These are phyloP conservation scores for Acanthamoeba lenticulata DNA, from an alignment of 208 protist species.

Conservation along the genomic window DNA sequence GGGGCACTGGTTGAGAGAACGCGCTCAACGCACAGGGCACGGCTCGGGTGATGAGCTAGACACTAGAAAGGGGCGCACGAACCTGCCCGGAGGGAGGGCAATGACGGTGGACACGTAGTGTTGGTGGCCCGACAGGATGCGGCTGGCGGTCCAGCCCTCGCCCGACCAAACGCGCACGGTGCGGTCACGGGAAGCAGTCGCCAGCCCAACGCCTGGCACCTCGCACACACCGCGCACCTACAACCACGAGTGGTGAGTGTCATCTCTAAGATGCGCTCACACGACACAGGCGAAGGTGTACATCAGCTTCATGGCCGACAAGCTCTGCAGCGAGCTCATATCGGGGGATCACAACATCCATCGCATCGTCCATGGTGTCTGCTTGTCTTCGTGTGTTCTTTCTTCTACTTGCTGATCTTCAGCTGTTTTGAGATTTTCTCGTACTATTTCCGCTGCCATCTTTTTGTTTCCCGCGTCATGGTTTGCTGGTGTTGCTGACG, in stretches of 20 bases:
- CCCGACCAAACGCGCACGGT: constrained; percentile 68
- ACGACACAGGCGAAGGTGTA: not conserved
- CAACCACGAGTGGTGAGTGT: not conserved
- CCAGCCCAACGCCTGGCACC: constrained; percentile 53
- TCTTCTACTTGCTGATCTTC: no score
- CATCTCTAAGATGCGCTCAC: not conserved
- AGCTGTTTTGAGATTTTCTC: no score
- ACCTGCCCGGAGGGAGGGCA: constrained; percentile 21
- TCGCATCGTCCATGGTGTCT: not conserved
- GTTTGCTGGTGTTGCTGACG: no score
- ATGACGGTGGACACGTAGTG: constrained; percentile 76
- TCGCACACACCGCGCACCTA: constrained; percentile 70
- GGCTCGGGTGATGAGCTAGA: no score
- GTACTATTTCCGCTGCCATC: no score
- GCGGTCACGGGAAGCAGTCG: constrained; percentile 67
- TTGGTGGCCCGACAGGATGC: constrained; percentile 65
- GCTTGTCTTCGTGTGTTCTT: not conserved
- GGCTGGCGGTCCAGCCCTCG: not conserved
- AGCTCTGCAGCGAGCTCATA: constrained; percentile 39
- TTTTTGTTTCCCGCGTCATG: no score
- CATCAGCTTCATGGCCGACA: constrained; percentile 33
- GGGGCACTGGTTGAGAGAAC: no score
- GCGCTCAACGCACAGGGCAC: not conserved
- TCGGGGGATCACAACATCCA: not conserved
- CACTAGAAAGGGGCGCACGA: no score